These are phyloP conservation scores for Cronartium ribicola DNA, from an alignment of 1,284 basidiomycete genomes.

Conservation along the genomic window DNA sequence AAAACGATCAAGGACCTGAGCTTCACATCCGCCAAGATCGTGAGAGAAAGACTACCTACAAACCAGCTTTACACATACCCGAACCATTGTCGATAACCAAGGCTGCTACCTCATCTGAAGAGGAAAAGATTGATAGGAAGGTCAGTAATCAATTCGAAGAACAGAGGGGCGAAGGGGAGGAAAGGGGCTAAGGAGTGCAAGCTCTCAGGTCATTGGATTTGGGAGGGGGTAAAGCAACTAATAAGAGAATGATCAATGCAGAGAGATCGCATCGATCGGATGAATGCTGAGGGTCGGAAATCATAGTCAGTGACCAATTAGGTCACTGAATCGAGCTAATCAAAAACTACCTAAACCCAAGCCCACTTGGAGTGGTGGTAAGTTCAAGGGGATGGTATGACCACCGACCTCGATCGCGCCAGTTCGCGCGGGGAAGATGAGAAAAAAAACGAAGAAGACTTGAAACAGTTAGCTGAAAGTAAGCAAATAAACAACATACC, in stretches of 20 bases:
- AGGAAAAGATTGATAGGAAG: slow-evolving; percentile 8
- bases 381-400: too few species aligned
- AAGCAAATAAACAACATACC: slow-evolving; percentile 19
- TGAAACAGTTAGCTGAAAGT: neutral
- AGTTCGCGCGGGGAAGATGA: too few species aligned
- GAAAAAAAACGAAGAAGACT: neutral
- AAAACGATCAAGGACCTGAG: slow-evolving; percentile 42
- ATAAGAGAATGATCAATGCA: neutral
- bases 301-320: too few species aligned
- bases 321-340: too few species aligned
- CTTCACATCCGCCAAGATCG: slow-evolving; percentile 13
- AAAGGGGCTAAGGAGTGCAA: neutral
- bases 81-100: slow-evolving; percentile 52
- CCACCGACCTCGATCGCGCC: too few species aligned
- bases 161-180: neutral
- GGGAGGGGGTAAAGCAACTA: too few species aligned
- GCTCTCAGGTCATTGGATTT: neutral
- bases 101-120: slow-evolving; percentile 50
- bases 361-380: too few species aligned
- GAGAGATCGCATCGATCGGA: slow-evolving; percentile 2
- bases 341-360: too few species aligned
- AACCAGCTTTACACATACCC: slow-evolving; percentile 86
- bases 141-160: neutral
- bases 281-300: neutral
- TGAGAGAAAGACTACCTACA: slow-evolving; percentile 21